Conservation (phyloP, 345 rosid genomes). For the Sonneratia alba region DNA sequence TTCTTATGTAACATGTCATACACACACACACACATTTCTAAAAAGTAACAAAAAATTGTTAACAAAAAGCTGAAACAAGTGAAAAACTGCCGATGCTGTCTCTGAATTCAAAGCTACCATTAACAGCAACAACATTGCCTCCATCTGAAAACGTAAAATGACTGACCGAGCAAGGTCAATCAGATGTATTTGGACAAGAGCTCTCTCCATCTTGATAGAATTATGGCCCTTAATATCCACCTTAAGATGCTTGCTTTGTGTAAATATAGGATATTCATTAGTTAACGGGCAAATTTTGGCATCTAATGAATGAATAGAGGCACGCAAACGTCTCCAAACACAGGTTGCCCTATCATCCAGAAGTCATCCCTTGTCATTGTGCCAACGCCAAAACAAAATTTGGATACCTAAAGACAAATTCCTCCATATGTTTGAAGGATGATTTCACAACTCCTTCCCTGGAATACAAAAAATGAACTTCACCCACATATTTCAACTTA, state of each 20-base stretch:
- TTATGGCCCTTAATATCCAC: neutral
- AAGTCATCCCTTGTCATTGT: neutral
- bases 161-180: neutral
- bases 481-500: neutral
- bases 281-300: neutral
- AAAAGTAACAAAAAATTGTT: too few relatives aligned
- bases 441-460: neutral
- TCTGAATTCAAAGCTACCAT: conserved; percentile 1
- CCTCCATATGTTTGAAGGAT: neutral
- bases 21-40: neutral
- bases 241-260: neutral
- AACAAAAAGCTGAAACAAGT: neutral
- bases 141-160: neutral
- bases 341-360: neutral
- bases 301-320: neutral
- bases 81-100: neutral
- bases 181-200: neutral
- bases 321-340: neutral
- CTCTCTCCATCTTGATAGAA: neutral
- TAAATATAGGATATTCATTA: neutral
- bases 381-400: neutral
- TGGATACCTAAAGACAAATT: neutral
- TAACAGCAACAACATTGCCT: neutral
- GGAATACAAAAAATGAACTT: neutral
- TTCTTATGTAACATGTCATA: too few relatives aligned